Evolutionary conservation across 805 yeast genomes (phyloP).

Genomic region (Metschnikowia sp.): DNA sequence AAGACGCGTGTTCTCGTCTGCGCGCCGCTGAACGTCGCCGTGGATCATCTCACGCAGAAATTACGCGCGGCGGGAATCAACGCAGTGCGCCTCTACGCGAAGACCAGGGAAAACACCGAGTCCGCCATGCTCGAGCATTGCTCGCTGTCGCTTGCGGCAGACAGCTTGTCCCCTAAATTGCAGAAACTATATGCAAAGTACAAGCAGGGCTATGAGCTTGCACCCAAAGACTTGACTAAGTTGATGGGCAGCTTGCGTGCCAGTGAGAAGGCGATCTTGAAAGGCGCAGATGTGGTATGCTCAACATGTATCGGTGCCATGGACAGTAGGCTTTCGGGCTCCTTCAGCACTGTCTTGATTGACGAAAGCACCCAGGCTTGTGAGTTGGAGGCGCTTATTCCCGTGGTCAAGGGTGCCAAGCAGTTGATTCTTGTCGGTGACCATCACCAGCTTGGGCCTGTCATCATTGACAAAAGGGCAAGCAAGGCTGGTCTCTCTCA

Average conservation of each 20-base stretch:
- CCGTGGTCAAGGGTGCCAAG: constrained; percentile 83
- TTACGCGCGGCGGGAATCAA: constrained; percentile 66
- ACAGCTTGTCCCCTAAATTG: constrained; percentile 51
- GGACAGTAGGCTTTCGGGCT: constrained; percentile 56
- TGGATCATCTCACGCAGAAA: constrained; percentile 81
- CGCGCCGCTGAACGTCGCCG: constrained; percentile 96
- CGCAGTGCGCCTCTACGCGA: constrained; percentile 76
- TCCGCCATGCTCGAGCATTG: constrained; percentile 7
- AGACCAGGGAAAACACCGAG: constrained; percentile 77
- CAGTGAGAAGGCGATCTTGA: constrained; percentile 50
- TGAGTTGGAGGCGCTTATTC: constrained; percentile 88
- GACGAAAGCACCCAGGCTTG: constrained; percentile 95
- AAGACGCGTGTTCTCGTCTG: constrained; percentile 74
- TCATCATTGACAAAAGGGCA: constrained; percentile 73
- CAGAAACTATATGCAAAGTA: constrained; percentile 28
- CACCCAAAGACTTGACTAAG: constrained; percentile 6
- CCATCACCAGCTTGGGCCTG: constrained; percentile 94
- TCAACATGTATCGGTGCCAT: constrained; percentile 94
- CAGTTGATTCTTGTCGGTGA: constrained; percentile 92
- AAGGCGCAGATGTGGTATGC: constrained; percentile 73
- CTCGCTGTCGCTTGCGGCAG: constrained; percentile 33
- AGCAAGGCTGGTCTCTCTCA: constrained; percentile 84
- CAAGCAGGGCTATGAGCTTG: constrained; percentile 30
- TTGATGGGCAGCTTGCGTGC: constrained; percentile 13
- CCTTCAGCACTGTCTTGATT: constrained; percentile 75